Evolutionary conservation across 371 early-diverging fungal species (phyloP).

Genomic region (Apophysomyces ossiformis): DNA sequence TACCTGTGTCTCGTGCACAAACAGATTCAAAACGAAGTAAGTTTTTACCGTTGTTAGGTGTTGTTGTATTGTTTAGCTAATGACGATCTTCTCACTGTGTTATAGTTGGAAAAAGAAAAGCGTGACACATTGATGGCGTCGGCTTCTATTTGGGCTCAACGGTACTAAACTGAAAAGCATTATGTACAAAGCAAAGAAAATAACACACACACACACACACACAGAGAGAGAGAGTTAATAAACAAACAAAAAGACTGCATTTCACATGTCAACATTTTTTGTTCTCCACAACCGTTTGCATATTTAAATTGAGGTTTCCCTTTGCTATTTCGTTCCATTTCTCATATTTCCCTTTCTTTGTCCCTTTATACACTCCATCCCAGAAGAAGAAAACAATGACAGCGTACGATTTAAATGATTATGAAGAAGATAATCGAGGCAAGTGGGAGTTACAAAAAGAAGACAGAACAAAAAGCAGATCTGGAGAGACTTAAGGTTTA

Average conservation of each 20-base stretch:
- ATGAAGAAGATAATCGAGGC: neutral
- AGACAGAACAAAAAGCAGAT: no score
- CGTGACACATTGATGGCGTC: constrained; percentile 24
- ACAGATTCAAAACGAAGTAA: constrained; percentile 80
- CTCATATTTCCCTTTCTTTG: constrained; percentile 14
- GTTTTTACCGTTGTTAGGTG: neutral
- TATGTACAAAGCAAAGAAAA: neutral
- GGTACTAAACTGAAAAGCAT: neutral
- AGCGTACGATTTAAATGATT: neutral
- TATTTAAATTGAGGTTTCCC: neutral
- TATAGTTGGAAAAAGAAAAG: constrained; percentile 43
- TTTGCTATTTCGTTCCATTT: constrained; percentile 10
- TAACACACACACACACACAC: no score
- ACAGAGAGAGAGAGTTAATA: neutral
- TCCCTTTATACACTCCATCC: constrained; percentile 12
- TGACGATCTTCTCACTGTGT: neutral
- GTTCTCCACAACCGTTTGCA: neutral
- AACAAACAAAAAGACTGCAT: constrained; percentile 12
- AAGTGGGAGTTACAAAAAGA: neutral
- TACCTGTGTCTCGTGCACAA: constrained; percentile 88
- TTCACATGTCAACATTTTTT: constrained; percentile 13
- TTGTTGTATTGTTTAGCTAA: neutral
- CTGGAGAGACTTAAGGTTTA: neutral
- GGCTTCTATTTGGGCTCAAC: constrained; percentile 29
- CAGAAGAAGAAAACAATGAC: neutral